phyloP scores from a whole-genome alignment of 2,329 filamentous ascomycete genomes.

The Colletotrichum orbiculare region DNA sequence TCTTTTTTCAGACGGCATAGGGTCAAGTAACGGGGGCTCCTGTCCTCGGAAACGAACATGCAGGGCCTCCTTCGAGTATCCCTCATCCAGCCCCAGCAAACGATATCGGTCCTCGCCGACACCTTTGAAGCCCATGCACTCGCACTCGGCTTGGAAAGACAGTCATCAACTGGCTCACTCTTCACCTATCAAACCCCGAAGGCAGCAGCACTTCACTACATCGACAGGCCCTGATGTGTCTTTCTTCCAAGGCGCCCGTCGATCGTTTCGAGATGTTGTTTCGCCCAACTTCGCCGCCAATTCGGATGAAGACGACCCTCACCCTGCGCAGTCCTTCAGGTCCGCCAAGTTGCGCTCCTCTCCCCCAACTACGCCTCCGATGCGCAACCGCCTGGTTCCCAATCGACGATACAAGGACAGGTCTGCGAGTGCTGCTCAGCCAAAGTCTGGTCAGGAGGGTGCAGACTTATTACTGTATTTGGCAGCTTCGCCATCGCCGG shows the following conservation, averaged over 20 bases:
- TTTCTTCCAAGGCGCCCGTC: constrained; percentile 79
- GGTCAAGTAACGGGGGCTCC: constrained; percentile 74
- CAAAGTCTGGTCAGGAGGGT: constrained; percentile 80
- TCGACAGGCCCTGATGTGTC: constrained; percentile 78
- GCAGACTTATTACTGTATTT: constrained; percentile 85
- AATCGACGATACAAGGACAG: constrained; percentile 62
- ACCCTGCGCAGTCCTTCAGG: constrained; percentile 81
- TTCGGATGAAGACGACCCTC: constrained; percentile 83
- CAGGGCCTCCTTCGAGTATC: constrained; percentile 67
- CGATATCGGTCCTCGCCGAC: constrained; percentile 76
- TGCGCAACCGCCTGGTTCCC: constrained; percentile 63
- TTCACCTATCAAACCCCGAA: constrained; percentile 83
- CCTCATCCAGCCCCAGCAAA: constrained; percentile 70
- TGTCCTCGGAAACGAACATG: constrained; percentile 74
- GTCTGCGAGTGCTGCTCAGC: constrained; percentile 54
- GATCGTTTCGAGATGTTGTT: constrained; percentile 72
- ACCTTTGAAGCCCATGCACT: constrained; percentile 66
- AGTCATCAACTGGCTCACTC: constrained; percentile 83
- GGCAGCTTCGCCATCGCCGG: constrained; percentile 90
- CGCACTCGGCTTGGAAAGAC: constrained; percentile 78
- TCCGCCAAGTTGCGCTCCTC: constrained; percentile 76
- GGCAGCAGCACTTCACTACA: constrained; percentile 79
- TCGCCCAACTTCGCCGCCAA: constrained; percentile 70
- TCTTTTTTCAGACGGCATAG: constrained; percentile 85
- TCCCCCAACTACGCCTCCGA: constrained; percentile 85